phyloP scores from a whole-genome alignment of 2,329 filamentous ascomycete genomes.

The Xylariales sp. region DNA sequence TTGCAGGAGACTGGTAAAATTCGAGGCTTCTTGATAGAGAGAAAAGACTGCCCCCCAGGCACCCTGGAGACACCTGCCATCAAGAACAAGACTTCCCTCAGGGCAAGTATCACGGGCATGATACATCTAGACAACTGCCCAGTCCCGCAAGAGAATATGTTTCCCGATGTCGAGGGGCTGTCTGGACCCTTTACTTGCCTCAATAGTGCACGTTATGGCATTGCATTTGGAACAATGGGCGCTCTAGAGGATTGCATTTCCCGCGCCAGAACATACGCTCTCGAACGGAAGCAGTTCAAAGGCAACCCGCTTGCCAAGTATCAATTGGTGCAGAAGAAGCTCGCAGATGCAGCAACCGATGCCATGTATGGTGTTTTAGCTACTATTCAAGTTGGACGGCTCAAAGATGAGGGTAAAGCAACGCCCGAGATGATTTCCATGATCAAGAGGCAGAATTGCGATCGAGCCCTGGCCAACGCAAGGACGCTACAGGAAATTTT shows the following conservation, averaged over 20 bases:
- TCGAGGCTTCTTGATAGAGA: constrained; percentile 84
- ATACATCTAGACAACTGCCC: constrained; percentile 91
- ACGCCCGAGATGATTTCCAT: constrained; percentile 95
- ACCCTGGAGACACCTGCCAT: constrained; percentile 88
- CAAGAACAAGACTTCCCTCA: constrained; percentile 91
- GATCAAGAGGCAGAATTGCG: constrained; percentile 98
- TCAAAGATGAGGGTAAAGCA: constrained; percentile 86
- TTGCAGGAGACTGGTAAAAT: constrained; percentile 90
- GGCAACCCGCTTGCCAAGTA: constrained; percentile 92
- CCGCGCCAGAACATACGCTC: constrained; percentile 77
- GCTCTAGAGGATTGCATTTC: constrained; percentile 88
- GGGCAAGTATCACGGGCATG: constrained; percentile 95
- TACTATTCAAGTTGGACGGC: constrained; percentile 80
- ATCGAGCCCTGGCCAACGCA: constrained; percentile 76
- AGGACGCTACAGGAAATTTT: constrained; percentile 89
- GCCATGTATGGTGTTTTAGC: constrained; percentile 88
- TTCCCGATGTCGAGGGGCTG: constrained; percentile 83
- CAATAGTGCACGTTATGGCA: constrained; percentile 90
- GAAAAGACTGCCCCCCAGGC: constrained; percentile 77
- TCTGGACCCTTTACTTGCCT: constrained; percentile 88
- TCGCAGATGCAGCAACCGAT: constrained; percentile 88
- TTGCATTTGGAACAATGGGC: constrained; percentile 89
- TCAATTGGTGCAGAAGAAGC: constrained; percentile 96
- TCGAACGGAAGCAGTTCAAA: constrained; percentile 95
- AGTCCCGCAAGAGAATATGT: constrained; percentile 88